Conservation (phyloP, 2,329 filamentous ascomycete species). For the Hypomyces perniciosus region DNA sequence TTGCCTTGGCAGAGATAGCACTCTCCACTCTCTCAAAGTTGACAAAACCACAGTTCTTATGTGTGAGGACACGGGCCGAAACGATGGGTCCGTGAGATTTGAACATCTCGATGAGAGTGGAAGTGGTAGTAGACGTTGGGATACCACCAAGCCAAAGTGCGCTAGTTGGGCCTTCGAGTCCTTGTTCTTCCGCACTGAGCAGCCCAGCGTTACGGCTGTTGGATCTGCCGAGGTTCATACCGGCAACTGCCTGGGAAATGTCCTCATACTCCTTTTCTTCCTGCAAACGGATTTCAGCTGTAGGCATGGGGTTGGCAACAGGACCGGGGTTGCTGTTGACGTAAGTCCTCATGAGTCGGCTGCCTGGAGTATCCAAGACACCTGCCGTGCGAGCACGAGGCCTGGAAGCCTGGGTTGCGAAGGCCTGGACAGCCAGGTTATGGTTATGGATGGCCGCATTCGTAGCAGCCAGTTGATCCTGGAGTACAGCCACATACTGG, state of each 20-base stretch:
- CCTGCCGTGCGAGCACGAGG: constrained; percentile 89
- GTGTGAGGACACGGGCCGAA: constrained; percentile 86
- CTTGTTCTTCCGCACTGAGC: constrained; percentile 69
- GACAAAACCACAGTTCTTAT: constrained; percentile 99
- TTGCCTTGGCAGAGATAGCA: constrained; percentile 79
- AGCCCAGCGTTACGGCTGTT: constrained; percentile 62
- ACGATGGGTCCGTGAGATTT: constrained; percentile 86
- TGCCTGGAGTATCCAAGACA: constrained; percentile 72
- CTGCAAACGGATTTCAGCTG: constrained; percentile 66
- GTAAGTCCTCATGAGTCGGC: constrained; percentile 63
- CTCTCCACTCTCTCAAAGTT: constrained; percentile 93
- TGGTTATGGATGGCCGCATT: constrained; percentile 76
- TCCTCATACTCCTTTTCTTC: constrained; percentile 76
- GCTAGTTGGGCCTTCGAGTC: constrained; percentile 81
- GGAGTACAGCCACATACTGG: constrained; percentile 55
- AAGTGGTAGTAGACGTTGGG: constrained; percentile 91
- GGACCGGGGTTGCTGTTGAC: constrained; percentile 60
- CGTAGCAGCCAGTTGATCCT: constrained; percentile 58
- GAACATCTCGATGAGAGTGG: constrained; percentile 92
- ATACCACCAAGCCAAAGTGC: constrained; percentile 97
- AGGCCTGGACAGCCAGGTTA: constrained; percentile 88
- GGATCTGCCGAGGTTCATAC: constrained; percentile 64
- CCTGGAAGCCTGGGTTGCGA: constrained; percentile 77
- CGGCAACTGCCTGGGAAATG: constrained; percentile 74
- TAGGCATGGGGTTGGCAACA: constrained; percentile 68